Conservation (phyloP, 1,139 yeast species). For the Dujonia santamariae region DNA sequence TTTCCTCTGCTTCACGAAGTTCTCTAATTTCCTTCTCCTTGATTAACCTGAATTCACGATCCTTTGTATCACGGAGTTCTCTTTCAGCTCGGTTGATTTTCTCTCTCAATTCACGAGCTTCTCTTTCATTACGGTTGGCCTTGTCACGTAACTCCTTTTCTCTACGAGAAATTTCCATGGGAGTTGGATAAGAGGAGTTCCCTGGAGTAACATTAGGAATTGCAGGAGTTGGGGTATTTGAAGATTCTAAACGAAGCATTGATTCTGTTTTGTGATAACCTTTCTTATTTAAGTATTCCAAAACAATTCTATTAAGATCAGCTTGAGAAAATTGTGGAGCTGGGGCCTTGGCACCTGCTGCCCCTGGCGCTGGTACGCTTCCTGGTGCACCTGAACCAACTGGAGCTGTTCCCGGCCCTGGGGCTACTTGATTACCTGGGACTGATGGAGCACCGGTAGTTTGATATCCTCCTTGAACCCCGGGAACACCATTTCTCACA, state of each 20-base stretch:
- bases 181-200: constrained; percentile 39
- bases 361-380: constrained; percentile 3
- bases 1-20: constrained; percentile 38
- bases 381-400: constrained; percentile 3
- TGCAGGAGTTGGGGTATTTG: constrained; percentile 58
- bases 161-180: constrained; percentile 27
- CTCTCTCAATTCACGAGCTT: constrained; percentile 42
- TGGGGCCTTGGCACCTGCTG: constrained; percentile 3
- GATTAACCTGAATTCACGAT: constrained; percentile 38
- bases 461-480: too few species aligned
- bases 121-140: constrained; percentile 28
- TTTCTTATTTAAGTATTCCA: constrained; percentile 88
- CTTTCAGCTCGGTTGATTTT: constrained; percentile 33
- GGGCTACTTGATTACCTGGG: neutral
- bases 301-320: constrained; percentile 83
- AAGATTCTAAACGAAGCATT: constrained; percentile 83
- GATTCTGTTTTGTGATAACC: constrained; percentile 96
- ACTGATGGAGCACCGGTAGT: neutral
- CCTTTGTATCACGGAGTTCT: constrained; percentile 38
- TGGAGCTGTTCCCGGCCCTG: neutral
- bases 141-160: constrained; percentile 29
- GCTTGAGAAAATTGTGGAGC: constrained; percentile 57
- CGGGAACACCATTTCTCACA: constrained; percentile 3
- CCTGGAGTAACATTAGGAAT: constrained; percentile 50
- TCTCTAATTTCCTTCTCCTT: constrained; percentile 42